phyloP scores from a whole-genome alignment of 2,329 filamentous ascomycete species.

The Cadophora luteo-olivacea region DNA sequence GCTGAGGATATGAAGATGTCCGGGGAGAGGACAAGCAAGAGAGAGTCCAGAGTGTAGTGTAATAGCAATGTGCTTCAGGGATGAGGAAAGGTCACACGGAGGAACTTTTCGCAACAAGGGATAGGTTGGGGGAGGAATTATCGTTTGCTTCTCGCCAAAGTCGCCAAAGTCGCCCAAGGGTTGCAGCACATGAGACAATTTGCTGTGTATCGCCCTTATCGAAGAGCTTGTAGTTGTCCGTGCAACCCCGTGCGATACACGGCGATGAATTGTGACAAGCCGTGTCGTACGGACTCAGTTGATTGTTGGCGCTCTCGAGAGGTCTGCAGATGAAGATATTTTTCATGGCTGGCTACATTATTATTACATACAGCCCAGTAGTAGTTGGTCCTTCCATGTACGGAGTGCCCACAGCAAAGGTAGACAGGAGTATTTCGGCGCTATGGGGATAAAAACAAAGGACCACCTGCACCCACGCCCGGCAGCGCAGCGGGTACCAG shows the following conservation, averaged over 20 bases:
- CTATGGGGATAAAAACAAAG: conserved; percentile 22
- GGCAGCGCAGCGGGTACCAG: conserved; percentile 24
- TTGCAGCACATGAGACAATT: conserved; percentile 32
- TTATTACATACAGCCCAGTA: background rate
- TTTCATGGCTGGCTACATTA: conserved; percentile 1
- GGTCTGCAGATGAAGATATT: conserved; percentile 12
- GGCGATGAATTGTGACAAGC: conserved; percentile 13
- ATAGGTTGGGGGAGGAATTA: conserved; percentile 26
- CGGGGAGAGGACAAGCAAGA: background rate
- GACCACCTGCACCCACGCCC: too few relatives aligned
- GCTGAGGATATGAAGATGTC: conserved; percentile 23
- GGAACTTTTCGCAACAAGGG: conserved; percentile 30
- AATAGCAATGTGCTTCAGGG: background rate
- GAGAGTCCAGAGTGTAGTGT: conserved; percentile 11
- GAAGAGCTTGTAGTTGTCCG: conserved; percentile 26
- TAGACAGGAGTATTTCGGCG: conserved; percentile 9
- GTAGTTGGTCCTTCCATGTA: background rate
- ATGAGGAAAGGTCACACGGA: conserved; percentile 36
- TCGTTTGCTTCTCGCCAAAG: conserved; percentile 34
- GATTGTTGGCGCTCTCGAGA: background rate
- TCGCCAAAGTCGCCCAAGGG: conserved; percentile 26
- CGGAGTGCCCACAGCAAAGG: background rate
- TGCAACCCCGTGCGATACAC: conserved; percentile 34
- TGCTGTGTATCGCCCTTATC: conserved; percentile 37
- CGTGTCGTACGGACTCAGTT: background rate